A percentile compares a stretch with the other conserved stretches of the same genome.
phyloP scores from a whole-genome alignment of 2,329 filamentous ascomycete genomes.

The Epicoccum sorghinum region DNA sequence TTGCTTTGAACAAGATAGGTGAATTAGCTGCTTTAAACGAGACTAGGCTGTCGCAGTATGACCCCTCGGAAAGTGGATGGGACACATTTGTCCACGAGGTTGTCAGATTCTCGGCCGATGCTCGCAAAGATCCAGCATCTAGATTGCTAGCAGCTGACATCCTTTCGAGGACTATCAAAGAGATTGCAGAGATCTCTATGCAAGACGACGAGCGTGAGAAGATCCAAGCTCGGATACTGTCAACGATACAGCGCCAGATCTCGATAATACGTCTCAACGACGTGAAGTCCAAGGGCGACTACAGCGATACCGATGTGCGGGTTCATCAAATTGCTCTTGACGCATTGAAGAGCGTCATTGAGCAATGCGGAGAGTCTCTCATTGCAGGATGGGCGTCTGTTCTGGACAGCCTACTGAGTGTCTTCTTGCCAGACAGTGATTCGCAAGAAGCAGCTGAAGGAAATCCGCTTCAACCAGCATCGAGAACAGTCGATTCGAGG shows the following conservation, averaged over 20 bases:
- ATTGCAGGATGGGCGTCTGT: constrained; percentile 83
- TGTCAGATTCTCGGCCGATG: constrained; percentile 53
- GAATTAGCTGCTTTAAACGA: constrained; percentile 54
- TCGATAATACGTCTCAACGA: constrained; percentile 56
- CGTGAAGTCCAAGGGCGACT: constrained; percentile 62
- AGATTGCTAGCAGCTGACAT: constrained; percentile 58
- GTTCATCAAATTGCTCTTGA: constrained; percentile 83
- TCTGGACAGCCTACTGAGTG: constrained; percentile 83
- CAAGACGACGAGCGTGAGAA: constrained; percentile 51
- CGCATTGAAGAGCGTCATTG: constrained; percentile 79
- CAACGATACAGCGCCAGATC: constrained; percentile 68
- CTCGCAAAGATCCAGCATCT: constrained; percentile 49
- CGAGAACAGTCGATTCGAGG: neutral
- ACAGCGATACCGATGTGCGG: constrained; percentile 71
- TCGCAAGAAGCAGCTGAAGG: neutral
- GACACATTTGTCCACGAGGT: constrained; percentile 64
- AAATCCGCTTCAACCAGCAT: neutral
- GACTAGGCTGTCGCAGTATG: constrained; percentile 69
- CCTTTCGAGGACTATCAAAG: constrained; percentile 54
- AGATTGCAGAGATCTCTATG: constrained; percentile 59
- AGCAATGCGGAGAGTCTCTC: constrained; percentile 85
- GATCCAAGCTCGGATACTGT: constrained; percentile 75
- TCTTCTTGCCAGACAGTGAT: constrained; percentile 60
- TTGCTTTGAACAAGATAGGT: constrained; percentile 56
- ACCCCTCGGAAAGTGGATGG: constrained; percentile 78